Evolutionary conservation across 441 rosid genomes (phyloP), one percentile per base, ranked within the genome.

Genomic region (Croton laevigatus): DNA sequence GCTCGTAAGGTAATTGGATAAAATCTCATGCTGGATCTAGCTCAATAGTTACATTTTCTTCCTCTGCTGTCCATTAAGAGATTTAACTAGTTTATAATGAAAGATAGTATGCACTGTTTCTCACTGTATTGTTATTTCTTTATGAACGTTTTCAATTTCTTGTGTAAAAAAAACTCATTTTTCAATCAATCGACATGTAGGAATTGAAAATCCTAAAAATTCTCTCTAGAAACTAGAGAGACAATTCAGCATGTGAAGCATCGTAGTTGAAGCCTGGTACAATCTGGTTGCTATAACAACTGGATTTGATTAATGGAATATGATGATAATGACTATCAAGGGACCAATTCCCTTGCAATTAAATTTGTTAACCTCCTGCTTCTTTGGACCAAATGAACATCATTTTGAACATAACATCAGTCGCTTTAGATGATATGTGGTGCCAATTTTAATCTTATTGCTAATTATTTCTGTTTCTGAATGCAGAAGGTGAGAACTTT

Each of bases 401-500:
- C 17, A 11, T 36, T n/a, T 36, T 23, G 64, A 22, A 71, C 13
- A 16, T 49, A 9, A 14, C 27, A 22, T 20, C 64, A 14, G 45
- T 27, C 11, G 19, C 22, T 23, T 57, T 65, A 62, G 42, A 51
- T 55, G 5, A 1, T 62, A 7, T 11, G 17, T 23, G 51, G 48
- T 55, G 20, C 55, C 65, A 20, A n/a, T 73, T 65, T 69, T 75
- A 66, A 42, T 53, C 60, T 36, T 62, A 38, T 32, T 63, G 9
- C 54, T 57, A 16, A 45, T 55, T 59, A 37, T 59, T 59, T 59
- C 62, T 49, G 10, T 69, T 72, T 73, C 13, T 75, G 48, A 65
- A 64, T 86, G 88, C 95, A 95, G 99, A 95, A 91, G 77, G 93
- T 95, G 62, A 88, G 93, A 72, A 89, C 91, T 19, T 88, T 94